Evolutionary conservation across 306 rosid genomes (phyloP).

Genomic region (Prunus dulcis): DNA sequence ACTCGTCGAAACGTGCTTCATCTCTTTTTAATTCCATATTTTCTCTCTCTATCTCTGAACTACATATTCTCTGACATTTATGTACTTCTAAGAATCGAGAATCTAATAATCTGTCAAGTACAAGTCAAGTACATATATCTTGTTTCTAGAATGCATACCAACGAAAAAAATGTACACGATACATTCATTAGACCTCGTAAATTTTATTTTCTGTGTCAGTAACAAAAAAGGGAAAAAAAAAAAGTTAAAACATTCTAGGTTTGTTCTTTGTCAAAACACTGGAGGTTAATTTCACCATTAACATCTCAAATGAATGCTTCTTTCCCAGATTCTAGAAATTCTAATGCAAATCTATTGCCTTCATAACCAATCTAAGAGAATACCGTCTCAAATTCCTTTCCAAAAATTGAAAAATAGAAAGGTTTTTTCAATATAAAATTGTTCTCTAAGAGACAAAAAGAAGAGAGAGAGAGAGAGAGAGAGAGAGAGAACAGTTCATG

Average conservation of each 20-base stretch:
- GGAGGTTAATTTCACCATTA: too few species aligned
- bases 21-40: not conserved
- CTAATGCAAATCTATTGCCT: not conserved
- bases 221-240: too few species aligned
- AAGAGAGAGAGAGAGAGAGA: not conserved
- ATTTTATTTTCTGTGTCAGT: too few species aligned
- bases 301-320: too few species aligned
- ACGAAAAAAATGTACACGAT: too few species aligned
- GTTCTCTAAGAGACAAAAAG: not conserved
- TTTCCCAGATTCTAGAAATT: not conserved
- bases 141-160: too few species aligned
- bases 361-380: not conserved
- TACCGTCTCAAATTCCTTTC: not conserved
- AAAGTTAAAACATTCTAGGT: not conserved
- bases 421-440: too few species aligned
- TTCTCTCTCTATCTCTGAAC: not conserved
- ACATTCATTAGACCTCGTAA: too few species aligned
- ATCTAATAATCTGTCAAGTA: not conserved
- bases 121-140: not conserved
- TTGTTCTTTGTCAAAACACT: not conserved
- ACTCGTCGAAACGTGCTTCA: too few species aligned
- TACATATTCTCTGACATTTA: accelerated
- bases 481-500: not conserved
- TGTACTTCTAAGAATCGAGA: not conserved
- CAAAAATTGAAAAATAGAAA: not conserved